phyloP scores from a whole-genome alignment of 768 basidiomycete species.

The Lyophyllum atratum region DNA sequence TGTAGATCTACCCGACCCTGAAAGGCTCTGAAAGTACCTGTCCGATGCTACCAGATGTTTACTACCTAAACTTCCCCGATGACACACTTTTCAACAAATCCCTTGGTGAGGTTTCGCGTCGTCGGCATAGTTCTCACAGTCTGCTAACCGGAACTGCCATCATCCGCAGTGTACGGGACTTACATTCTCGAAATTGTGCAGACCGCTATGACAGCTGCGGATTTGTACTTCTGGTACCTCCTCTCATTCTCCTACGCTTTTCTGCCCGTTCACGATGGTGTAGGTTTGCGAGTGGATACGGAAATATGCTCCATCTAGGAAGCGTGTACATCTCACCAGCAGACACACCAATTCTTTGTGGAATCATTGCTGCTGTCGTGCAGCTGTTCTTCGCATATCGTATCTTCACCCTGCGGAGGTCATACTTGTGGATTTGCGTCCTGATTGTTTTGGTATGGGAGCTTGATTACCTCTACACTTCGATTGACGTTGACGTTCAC shows the following conservation, averaged over 20 bases:
- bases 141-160: neutral
- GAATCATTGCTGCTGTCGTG: conserved; percentile 19
- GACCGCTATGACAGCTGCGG: neutral
- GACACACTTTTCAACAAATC: neutral
- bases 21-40: neutral
- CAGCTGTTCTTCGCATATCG: conserved; percentile 23
- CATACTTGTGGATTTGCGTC: conserved; percentile 9
- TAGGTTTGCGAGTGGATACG: conserved; percentile 20
- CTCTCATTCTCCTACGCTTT: too few relatives aligned
- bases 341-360: conserved; percentile 19
- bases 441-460: neutral
- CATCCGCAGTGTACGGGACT: neutral
- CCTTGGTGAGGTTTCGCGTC: neutral
- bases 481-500: neutral
- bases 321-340: conserved; percentile 20
- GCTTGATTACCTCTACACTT: neutral
- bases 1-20: neutral
- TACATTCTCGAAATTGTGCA: neutral
- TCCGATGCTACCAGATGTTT: neutral
- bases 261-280: neutral
- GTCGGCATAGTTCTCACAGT: neutral
- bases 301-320: conserved; percentile 13
- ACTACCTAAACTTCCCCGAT: conserved; percentile 1
- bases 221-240: neutral
- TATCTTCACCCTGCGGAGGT: conserved; percentile 16